A percentile compares a stretch with the other conserved stretches of the same genome.
Evolutionary conservation across 305 asterid species (phyloP).

Genomic region (Fraxinus platypoda): DNA sequence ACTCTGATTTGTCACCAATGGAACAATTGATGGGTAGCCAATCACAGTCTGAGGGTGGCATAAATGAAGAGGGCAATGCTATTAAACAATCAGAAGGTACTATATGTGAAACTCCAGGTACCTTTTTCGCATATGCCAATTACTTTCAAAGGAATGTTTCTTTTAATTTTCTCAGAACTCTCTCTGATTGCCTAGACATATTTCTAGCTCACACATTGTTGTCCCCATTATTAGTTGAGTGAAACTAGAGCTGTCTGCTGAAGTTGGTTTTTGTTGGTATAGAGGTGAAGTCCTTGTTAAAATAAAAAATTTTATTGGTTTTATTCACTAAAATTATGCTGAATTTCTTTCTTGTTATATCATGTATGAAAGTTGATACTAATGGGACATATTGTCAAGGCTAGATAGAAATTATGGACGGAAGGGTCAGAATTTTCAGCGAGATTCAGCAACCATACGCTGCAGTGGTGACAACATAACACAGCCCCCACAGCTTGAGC

Average conservation of each 20-base stretch:
- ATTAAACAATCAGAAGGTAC: not conserved
- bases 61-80: not conserved
- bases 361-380: not conserved
- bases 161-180: not conserved
- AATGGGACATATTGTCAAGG: not conserved
- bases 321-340: not conserved
- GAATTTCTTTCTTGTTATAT: not conserved
- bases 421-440: not conserved
- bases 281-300: not conserved
- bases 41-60: slow-evolving; percentile 38
- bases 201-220: not conserved
- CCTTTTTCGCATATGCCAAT: not conserved
- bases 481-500: not conserved
- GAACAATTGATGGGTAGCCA: slow-evolving; percentile 43
- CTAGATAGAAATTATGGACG: not conserved
- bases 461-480: not conserved
- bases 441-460: not conserved
- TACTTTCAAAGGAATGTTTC: not conserved
- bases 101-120: not conserved
- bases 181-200: not conserved
- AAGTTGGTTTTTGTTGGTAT: not conserved
- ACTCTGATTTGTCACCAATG: slow-evolving; percentile 2
- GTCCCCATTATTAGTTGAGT: not conserved
- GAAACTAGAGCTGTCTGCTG: not conserved
- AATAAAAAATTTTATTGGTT: not conserved